phyloP scores from a whole-genome alignment of 208 protist species.

The Wallacemonas sp. region DNA sequence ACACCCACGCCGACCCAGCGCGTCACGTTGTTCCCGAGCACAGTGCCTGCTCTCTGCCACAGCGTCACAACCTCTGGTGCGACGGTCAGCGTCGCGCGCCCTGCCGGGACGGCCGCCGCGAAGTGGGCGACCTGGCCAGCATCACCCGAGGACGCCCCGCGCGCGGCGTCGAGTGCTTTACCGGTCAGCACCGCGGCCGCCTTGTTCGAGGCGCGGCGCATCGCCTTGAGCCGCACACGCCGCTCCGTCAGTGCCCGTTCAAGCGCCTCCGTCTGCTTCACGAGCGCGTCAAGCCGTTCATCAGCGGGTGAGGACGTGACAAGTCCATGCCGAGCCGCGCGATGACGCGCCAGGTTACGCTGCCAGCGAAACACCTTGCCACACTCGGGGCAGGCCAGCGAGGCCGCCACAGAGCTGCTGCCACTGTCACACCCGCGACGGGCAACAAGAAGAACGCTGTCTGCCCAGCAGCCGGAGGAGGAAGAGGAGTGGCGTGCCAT shows the following conservation, averaged over 20 bases:
- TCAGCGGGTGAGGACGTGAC: slow-evolving; percentile 30
- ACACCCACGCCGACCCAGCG: slow-evolving; percentile 34
- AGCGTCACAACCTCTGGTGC: slow-evolving; percentile 15
- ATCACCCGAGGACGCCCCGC: background rate
- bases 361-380: slow-evolving; percentile 59
- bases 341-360: slow-evolving; percentile 53
- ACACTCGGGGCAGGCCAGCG: slow-evolving; percentile 66
- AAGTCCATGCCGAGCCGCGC: slow-evolving; percentile 45
- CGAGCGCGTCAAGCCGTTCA: slow-evolving; percentile 19
- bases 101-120: slow-evolving; percentile 15
- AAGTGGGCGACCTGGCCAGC: background rate
- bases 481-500: too few species aligned
- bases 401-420: background rate
- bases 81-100: slow-evolving; percentile 25
- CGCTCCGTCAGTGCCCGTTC: slow-evolving; percentile 17
- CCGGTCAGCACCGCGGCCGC: background rate
- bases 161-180: background rate
- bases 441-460: slow-evolving; percentile 1
- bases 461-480: too few species aligned
- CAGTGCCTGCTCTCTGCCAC: slow-evolving; percentile 17
- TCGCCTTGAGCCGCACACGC: background rate
- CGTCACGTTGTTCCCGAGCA: slow-evolving; percentile 35
- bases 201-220: background rate
- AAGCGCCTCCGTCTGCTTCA: slow-evolving; percentile 31
- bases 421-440: background rate